These are phyloP conservation scores for Aspergillus latus DNA, from an alignment of 2,329 filamentous ascomycete species.

Conservation along the genomic window DNA sequence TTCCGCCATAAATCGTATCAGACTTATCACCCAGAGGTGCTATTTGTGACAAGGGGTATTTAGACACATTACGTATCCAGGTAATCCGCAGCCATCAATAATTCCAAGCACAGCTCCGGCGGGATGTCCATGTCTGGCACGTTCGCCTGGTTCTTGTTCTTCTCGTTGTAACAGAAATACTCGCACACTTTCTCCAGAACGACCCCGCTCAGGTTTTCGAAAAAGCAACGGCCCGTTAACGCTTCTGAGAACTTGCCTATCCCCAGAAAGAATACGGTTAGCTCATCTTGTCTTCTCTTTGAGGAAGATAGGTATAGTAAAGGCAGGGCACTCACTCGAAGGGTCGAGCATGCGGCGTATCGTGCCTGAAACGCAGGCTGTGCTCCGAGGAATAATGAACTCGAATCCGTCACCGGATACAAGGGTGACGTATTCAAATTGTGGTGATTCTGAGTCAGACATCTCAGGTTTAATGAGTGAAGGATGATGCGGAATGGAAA, in stretches of 20 bases:
- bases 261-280: not conserved
- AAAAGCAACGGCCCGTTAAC: slow-evolving; percentile 55
- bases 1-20: slow-evolving; percentile 5
- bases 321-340: slow-evolving; percentile 49
- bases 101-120: slow-evolving; percentile 63
- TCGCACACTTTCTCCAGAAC: slow-evolving; percentile 69
- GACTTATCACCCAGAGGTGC: not conserved
- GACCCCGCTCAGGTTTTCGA: slow-evolving; percentile 63
- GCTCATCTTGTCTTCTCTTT: not conserved
- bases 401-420: slow-evolving; percentile 65
- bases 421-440: slow-evolving; percentile 61
- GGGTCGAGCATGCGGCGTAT: slow-evolving; percentile 65
- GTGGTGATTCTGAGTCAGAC: slow-evolving; percentile 14
- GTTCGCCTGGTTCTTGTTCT: slow-evolving; percentile 59
- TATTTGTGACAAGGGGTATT: no score
- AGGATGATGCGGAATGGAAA: not conserved
- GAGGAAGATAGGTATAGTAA: not conserved
- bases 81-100: slow-evolving; percentile 68
- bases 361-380: slow-evolving; percentile 61
- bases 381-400: slow-evolving; percentile 61
- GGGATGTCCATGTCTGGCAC: slow-evolving; percentile 68
- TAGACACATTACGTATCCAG: slow-evolving; percentile 47
- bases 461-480: not conserved
- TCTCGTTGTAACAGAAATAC: slow-evolving; percentile 68
- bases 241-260: slow-evolving; percentile 63